These are phyloP conservation scores for Trichoderma virens DNA, from an alignment of 495 filamentous ascomycete species.

Conservation along the genomic window DNA sequence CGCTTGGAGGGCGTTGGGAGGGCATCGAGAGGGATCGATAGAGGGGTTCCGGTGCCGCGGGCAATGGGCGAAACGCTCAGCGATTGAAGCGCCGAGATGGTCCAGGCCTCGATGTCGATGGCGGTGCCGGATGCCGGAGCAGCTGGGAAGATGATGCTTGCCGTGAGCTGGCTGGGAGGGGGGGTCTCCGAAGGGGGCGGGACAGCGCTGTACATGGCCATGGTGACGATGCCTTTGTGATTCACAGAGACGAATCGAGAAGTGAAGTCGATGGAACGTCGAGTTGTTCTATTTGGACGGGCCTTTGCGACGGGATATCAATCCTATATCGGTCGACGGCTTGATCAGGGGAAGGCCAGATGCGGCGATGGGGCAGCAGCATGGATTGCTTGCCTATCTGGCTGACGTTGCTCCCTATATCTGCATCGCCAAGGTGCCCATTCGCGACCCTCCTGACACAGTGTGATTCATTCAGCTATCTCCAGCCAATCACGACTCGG, in stretches of 20 bases:
- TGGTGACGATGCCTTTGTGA: conserved; percentile 6
- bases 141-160: conserved; percentile 16
- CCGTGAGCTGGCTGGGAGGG: neutral
- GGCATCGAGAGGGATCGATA: conserved; percentile 42
- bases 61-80: conserved; percentile 39
- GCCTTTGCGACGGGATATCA: too few relatives aligned
- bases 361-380: neutral
- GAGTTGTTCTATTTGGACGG: too few relatives aligned
- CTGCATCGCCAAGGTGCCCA: neutral
- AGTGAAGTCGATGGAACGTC: neutral
- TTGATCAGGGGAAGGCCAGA: too few relatives aligned
- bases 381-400: neutral
- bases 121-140: conserved; percentile 25
- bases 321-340: too few relatives aligned
- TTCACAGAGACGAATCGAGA: too few relatives aligned
- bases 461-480: neutral
- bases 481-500: neutral
- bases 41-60: conserved; percentile 32
- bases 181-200: conserved; percentile 27
- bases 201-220: conserved; percentile 32
- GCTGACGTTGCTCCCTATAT: neutral
- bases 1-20: neutral
- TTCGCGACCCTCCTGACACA: neutral
- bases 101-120: conserved; percentile 44
- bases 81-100: conserved; percentile 38